These are phyloP conservation scores for Bipolaris oryzae DNA, from an alignment of 2,329 filamentous ascomycete genomes.

Conservation along the genomic window DNA sequence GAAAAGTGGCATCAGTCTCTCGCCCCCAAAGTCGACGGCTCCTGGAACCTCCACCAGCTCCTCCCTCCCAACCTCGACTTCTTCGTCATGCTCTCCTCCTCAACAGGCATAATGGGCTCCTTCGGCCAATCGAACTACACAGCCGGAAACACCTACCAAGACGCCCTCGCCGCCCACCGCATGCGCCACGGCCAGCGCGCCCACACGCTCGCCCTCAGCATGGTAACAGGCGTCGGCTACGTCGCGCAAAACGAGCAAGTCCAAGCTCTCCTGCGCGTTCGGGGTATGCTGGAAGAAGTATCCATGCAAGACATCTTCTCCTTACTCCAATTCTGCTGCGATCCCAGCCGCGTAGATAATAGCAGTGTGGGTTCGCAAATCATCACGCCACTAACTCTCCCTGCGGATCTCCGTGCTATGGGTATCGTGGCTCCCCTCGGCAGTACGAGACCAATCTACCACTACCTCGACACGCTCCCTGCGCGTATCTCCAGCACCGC, in stretches of 20 bases:
- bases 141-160: slow-evolving; percentile 34
- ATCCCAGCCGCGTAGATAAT: slow-evolving; percentile 11
- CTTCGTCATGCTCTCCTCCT: slow-evolving; percentile 32
- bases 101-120: slow-evolving; percentile 28
- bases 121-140: slow-evolving; percentile 34
- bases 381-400: slow-evolving; percentile 23
- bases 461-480: slow-evolving; percentile 14
- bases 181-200: slow-evolving; percentile 19
- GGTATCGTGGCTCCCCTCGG: slow-evolving; percentile 24
- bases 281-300: slow-evolving; percentile 21
- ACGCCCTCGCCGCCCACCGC: slow-evolving; percentile 32
- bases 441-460: slow-evolving; percentile 20
- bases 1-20: slow-evolving; percentile 20
- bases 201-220: slow-evolving; percentile 25
- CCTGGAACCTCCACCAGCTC: slow-evolving; percentile 37
- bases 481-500: slow-evolving; percentile 8
- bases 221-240: slow-evolving; percentile 21
- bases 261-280: slow-evolving; percentile 11
- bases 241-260: slow-evolving; percentile 23
- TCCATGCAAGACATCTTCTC: slow-evolving; percentile 25
- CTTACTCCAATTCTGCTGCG: slow-evolving; percentile 27
- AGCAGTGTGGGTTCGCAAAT: slow-evolving; percentile 19
- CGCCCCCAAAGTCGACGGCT: slow-evolving; percentile 41
- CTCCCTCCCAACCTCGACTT: slow-evolving; percentile 29
- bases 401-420: slow-evolving; percentile 22